phyloP scores from a whole-genome alignment of 352 stramenopile species.

The Pythium folliculosum region DNA sequence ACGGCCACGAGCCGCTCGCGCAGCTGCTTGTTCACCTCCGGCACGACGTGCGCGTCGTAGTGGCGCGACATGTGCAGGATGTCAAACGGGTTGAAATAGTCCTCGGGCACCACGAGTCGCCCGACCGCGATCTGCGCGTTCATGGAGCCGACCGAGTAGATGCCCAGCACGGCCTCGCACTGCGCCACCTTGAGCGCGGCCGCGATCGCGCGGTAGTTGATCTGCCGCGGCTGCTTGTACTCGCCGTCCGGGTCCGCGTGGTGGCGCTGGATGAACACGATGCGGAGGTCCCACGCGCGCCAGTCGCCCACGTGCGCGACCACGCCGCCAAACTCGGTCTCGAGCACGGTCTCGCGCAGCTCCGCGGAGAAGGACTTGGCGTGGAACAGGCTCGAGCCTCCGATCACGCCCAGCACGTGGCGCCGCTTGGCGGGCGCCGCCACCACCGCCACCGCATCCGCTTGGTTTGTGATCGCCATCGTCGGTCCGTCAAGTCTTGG shows the following conservation, averaged over 20 bases:
- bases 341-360: constrained; percentile 57
- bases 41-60: constrained; percentile 87
- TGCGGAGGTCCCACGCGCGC: constrained; percentile 42
- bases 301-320: constrained; percentile 63
- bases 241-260: constrained; percentile 64
- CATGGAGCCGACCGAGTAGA: constrained; percentile 91
- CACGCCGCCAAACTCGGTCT: constrained; percentile 68
- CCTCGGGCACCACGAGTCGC: constrained; percentile 74
- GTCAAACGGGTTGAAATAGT: constrained; percentile 90
- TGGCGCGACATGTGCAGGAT: constrained; percentile 81
- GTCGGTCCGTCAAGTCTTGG: too few relatives aligned
- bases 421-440: constrained; percentile 3
- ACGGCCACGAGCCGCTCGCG: constrained; percentile 50
- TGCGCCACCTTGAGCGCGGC: constrained; percentile 55
- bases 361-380: constrained; percentile 59
- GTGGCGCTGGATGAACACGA: constrained; percentile 89
- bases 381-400: constrained; percentile 86
- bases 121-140: constrained; percentile 49
- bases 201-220: constrained; percentile 86
- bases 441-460: background rate
- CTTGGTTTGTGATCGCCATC: background rate
- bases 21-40: constrained; percentile 53
- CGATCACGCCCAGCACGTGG: constrained; percentile 82
- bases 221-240: constrained; percentile 84
- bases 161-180: constrained; percentile 73